These are phyloP conservation scores for Syzygium aromaticum DNA, from an alignment of 345 rosid genomes.

Conservation along the genomic window DNA sequence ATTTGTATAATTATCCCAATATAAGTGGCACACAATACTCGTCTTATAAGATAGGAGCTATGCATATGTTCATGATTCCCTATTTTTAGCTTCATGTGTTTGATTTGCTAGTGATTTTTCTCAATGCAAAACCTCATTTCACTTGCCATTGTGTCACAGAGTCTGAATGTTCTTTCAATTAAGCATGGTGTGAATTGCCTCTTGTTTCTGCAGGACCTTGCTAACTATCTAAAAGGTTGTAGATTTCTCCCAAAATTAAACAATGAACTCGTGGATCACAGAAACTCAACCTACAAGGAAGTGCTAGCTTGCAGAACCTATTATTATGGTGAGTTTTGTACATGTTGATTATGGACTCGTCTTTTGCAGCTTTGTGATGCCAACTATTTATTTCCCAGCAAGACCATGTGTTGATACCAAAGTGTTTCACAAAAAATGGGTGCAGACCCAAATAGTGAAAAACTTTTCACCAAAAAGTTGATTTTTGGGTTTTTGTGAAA, in stretches of 20 bases:
- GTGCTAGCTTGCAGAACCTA: constrained; percentile 62
- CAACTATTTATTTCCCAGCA: constrained; percentile 19
- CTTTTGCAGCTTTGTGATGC: background rate
- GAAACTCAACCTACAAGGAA: constrained; percentile 65
- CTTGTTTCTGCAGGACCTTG: constrained; percentile 17
- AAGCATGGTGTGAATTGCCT: background rate
- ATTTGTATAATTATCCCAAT: background rate
- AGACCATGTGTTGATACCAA: constrained; percentile 65
- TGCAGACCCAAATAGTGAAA: background rate
- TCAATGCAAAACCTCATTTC: background rate
- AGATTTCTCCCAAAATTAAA: constrained; percentile 73
- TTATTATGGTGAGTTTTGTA: constrained; percentile 34
- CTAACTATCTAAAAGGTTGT: constrained; percentile 47
- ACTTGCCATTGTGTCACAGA: background rate
- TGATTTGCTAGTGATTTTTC: background rate
- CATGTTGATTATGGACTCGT: background rate
- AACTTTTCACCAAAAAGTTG: background rate
- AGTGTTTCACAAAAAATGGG: background rate
- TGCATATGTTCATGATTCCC: background rate
- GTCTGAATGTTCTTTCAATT: background rate
- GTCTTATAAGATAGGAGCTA: too few relatives aligned
- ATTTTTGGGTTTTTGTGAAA: background rate
- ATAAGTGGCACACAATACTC: background rate
- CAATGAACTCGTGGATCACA: constrained; percentile 32
- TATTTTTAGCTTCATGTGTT: background rate